A percentile compares a stretch with the other conserved stretches of the same genome.
Conservation (phyloP, 2,329 filamentous ascomycete species). For the Cladosporium sp. region DNA sequence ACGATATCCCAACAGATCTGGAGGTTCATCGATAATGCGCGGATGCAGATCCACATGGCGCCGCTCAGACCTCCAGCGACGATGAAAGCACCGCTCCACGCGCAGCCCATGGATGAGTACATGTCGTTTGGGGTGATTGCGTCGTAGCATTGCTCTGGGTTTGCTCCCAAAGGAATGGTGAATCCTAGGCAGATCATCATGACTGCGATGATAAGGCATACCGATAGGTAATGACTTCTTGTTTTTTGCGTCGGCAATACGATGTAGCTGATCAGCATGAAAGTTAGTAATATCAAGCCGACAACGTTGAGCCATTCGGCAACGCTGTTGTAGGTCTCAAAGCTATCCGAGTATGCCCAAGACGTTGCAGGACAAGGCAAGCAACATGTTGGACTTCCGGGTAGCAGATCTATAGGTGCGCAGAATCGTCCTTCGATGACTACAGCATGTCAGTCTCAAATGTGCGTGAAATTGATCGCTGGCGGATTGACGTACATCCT, state of each 20-base stretch:
- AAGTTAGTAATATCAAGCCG: conserved; percentile 66
- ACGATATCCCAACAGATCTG: conserved; percentile 98
- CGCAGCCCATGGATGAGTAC: conserved; percentile 75
- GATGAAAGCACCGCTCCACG: conserved; percentile 80
- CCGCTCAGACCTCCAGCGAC: conserved; percentile 81
- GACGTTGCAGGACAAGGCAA: conserved; percentile 84
- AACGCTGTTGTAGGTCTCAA: conserved; percentile 53
- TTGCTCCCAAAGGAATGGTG: conserved; percentile 75
- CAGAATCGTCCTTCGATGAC: conserved; percentile 57
- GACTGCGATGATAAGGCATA: conserved; percentile 74
- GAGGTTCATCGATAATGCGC: conserved; percentile 86
- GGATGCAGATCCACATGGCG: conserved; percentile 85
- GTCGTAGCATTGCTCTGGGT: conserved; percentile 80
- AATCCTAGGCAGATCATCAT: conserved; percentile 87
- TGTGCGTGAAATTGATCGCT: not conserved
- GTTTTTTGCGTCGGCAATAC: conserved; percentile 83
- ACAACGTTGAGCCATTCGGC: conserved; percentile 82
- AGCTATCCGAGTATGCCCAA: conserved; percentile 62
- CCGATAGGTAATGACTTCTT: conserved; percentile 85
- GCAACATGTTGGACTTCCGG: conserved; percentile 64
- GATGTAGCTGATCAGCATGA: conserved; percentile 75
- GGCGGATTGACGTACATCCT: conserved; percentile 58
- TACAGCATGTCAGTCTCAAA: conserved; percentile 35
- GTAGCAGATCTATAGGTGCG: conserved; percentile 40
- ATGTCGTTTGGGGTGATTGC: conserved; percentile 91